phyloP scores from a whole-genome alignment of 1,139 yeast species.

The Casaregolazyma lundiana region DNA sequence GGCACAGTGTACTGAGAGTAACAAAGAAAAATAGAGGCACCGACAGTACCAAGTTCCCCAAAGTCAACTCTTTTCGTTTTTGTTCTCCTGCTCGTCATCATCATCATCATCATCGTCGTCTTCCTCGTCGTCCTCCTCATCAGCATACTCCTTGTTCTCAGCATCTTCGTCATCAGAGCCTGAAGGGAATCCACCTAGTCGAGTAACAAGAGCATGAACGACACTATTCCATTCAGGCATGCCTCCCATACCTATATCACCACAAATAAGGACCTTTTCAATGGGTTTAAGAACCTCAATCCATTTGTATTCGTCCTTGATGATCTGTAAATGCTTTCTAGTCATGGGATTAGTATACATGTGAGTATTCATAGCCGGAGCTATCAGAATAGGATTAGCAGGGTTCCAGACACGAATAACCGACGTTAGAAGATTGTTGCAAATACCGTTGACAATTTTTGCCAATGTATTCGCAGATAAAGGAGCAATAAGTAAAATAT shows the following conservation, averaged over 20 bases:
- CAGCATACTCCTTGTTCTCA: conserved; percentile 31
- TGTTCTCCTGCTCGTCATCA: conserved; percentile 6
- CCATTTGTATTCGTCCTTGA: conserved; percentile 61
- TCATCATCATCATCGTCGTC: conserved; percentile 13
- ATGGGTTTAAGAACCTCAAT: conserved; percentile 85
- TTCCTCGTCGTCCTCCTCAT: conserved; percentile 15
- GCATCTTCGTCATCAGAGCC: conserved; percentile 37
- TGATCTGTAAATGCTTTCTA: conserved; percentile 64
- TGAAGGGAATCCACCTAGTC: conserved; percentile 34
- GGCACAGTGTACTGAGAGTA: too few species aligned
- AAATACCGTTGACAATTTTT: conserved; percentile 82
- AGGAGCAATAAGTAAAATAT: conserved; percentile 85
- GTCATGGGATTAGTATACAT: conserved; percentile 96
- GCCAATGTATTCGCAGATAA: conserved; percentile 91
- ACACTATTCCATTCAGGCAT: conserved; percentile 97
- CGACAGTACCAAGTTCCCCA: neutral
- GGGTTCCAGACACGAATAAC: conserved; percentile 93
- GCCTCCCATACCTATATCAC: conserved; percentile 97
- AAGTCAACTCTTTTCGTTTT: neutral
- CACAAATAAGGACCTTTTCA: conserved; percentile 89
- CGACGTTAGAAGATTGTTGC: conserved; percentile 79
- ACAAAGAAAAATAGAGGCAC: too few species aligned
- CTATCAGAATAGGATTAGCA: conserved; percentile 72
- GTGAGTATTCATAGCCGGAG: conserved; percentile 97
- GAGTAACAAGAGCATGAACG: conserved; percentile 67